Percentiles rank a stretch among this genome's conserved stretches.
These are phyloP conservation scores for Pholiota conissans DNA, from an alignment of 768 basidiomycete genomes.

Conservation along the genomic window DNA sequence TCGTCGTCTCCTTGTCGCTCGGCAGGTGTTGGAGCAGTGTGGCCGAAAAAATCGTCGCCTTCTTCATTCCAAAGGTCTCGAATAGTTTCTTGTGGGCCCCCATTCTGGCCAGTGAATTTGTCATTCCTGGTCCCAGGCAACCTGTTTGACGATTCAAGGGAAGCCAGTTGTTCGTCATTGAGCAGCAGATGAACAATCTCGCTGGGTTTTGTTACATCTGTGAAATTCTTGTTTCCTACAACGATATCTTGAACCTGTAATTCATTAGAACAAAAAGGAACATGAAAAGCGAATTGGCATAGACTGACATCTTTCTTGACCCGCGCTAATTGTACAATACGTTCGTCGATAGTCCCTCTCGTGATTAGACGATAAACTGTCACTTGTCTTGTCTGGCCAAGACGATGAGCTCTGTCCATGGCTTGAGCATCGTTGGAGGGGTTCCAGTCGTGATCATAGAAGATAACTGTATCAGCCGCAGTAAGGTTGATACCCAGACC, in stretches of 20 bases:
- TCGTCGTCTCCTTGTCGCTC: conserved; percentile 41
- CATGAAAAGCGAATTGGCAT: neutral
- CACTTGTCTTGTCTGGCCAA: conserved; percentile 96
- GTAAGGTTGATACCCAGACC: conserved; percentile 96
- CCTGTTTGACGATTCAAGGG: conserved; percentile 50
- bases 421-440: conserved; percentile 98
- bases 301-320: conserved; percentile 90
- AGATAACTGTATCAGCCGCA: conserved; percentile 93
- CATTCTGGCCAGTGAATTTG: conserved; percentile 28
- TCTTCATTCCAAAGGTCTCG: conserved; percentile 86
- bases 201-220: conserved; percentile 90
- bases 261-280: neutral
- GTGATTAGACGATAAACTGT: conserved; percentile 96
- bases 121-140: conserved; percentile 31
- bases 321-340: conserved; percentile 93
- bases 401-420: conserved; percentile 96
- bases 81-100: conserved; percentile 34
- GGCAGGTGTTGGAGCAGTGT: conserved; percentile 34
- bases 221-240: conserved; percentile 94
- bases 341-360: conserved; percentile 93
- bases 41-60: conserved; percentile 84
- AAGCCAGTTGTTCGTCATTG: conserved; percentile 91
- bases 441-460: conserved; percentile 96
- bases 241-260: conserved; percentile 96
- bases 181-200: conserved; percentile 95